A percentile compares a stretch with the other conserved stretches of the same genome.
These are phyloP conservation scores for Phytopythium litorale DNA, from an alignment of 352 stramenopile species.

Conservation along the genomic window DNA sequence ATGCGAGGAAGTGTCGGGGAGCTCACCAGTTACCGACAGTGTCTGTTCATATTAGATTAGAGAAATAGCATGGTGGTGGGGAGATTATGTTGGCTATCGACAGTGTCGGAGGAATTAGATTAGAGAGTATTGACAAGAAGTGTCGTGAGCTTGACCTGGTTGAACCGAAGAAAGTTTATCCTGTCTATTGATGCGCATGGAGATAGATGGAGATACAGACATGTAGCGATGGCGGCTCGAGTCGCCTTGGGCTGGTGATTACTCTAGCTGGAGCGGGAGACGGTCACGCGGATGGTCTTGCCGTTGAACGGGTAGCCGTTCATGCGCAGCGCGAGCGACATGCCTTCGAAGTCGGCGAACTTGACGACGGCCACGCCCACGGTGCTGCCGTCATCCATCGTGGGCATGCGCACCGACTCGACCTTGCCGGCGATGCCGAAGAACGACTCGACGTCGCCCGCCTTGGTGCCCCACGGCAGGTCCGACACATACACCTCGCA, in stretches of 20 bases:
- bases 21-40: conserved; percentile 1
- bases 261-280: conserved; percentile 28
- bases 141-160: too few relatives aligned
- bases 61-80: too few relatives aligned
- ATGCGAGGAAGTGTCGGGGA: not conserved
- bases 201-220: too few relatives aligned
- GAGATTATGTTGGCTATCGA: too few relatives aligned
- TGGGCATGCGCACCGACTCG: conserved; percentile 60
- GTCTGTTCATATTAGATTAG: not conserved
- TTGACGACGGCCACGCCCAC: conserved; percentile 62
- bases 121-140: too few relatives aligned
- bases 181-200: too few relatives aligned
- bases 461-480: conserved; percentile 45
- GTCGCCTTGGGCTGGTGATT: not conserved
- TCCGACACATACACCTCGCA: conserved; percentile 68
- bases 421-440: conserved; percentile 53
- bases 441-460: conserved; percentile 55
- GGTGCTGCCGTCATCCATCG: conserved; percentile 65
- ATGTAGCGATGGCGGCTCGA: not conserved
- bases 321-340: conserved; percentile 55
- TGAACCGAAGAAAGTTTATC: too few relatives aligned
- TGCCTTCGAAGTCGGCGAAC: conserved; percentile 45
- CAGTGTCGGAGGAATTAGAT: too few relatives aligned
- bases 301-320: conserved; percentile 65
- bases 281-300: conserved; percentile 54